These are phyloP conservation scores for Pachyrhizus erosus DNA, from an alignment of 306 rosid genomes.

Conservation along the genomic window DNA sequence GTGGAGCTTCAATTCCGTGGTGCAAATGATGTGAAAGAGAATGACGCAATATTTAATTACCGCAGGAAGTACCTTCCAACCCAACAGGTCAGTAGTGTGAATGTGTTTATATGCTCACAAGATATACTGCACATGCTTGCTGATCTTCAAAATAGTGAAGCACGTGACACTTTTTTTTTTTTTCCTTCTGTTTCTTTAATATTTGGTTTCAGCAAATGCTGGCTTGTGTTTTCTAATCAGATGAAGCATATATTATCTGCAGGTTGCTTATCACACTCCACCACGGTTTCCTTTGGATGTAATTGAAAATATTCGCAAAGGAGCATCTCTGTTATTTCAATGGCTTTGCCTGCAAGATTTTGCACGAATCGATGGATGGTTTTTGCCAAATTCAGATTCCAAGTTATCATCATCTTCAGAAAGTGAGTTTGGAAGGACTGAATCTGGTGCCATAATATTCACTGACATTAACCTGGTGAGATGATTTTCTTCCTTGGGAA, in stretches of 20 bases:
- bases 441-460: conserved; percentile 73
- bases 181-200: not conserved
- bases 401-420: conserved; percentile 54
- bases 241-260: conserved; percentile 41
- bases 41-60: conserved; percentile 95
- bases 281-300: conserved; percentile 86
- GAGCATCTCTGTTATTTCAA: conserved; percentile 82
- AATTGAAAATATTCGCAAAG: conserved; percentile 77
- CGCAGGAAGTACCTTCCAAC: conserved; percentile 97
- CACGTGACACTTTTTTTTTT: conserved; percentile 7
- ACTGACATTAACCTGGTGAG: conserved; percentile 96
- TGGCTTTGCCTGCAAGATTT: conserved; percentile 76
- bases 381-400: conserved; percentile 67
- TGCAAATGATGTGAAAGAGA: conserved; percentile 69
- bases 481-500: conserved; percentile 25
- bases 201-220: not conserved
- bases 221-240: conserved; percentile 38
- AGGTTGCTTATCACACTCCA: conserved; percentile 98
- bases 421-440: conserved; percentile 69
- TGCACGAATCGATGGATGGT: conserved; percentile 98
- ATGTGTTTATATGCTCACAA: conserved; percentile 14
- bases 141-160: not conserved
- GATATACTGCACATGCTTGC: conserved; percentile 9
- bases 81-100: conserved; percentile 71
- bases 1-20: conserved; percentile 80